phyloP scores from a whole-genome alignment of 1,284 basidiomycete species.

The Rhodofomes roseus region DNA sequence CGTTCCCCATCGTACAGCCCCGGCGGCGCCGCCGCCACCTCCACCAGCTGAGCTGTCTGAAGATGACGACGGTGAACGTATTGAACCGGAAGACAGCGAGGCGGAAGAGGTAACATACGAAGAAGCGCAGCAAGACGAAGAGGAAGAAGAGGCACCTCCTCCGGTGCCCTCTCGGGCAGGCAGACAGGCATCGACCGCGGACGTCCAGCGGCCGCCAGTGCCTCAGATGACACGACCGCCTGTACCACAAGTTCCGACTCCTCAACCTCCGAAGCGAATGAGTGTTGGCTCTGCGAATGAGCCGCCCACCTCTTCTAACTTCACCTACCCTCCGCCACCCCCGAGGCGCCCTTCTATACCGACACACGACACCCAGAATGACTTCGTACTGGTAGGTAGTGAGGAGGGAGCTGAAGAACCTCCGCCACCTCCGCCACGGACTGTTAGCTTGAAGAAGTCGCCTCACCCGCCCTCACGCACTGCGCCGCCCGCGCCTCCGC shows the following conservation, averaged over 20 bases:
- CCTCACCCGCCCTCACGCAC: constrained; percentile 31
- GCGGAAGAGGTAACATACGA: constrained; percentile 58
- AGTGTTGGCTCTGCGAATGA: background rate
- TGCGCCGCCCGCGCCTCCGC: constrained; percentile 26
- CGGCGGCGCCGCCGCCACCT: constrained; percentile 25
- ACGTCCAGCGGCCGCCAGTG: constrained; percentile 21
- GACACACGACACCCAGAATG: constrained; percentile 38
- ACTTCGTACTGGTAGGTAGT: constrained; percentile 15
- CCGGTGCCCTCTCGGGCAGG: constrained; percentile 36
- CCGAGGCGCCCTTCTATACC: constrained; percentile 28
- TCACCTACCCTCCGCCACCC: constrained; percentile 26
- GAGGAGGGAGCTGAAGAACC: constrained; percentile 26
- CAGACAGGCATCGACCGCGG: constrained; percentile 18
- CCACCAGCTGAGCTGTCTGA: constrained; percentile 35
- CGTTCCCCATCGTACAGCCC: constrained; percentile 17
- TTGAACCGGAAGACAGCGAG: constrained; percentile 67
- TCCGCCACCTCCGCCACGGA: constrained; percentile 41
- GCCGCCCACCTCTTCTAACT: constrained; percentile 12
- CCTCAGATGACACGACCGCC: constrained; percentile 15
- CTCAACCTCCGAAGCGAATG: constrained; percentile 1
- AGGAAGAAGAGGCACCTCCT: constrained; percentile 42
- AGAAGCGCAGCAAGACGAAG: constrained; percentile 43
- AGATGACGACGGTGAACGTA: constrained; percentile 60
- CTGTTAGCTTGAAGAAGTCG: constrained; percentile 12
- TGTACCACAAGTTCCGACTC: constrained; percentile 6